Percentiles rank a stretch among this genome's conserved stretches.
phyloP scores from a whole-genome alignment of 139 green algal genomes.

The Haematococcus lacustris region DNA sequence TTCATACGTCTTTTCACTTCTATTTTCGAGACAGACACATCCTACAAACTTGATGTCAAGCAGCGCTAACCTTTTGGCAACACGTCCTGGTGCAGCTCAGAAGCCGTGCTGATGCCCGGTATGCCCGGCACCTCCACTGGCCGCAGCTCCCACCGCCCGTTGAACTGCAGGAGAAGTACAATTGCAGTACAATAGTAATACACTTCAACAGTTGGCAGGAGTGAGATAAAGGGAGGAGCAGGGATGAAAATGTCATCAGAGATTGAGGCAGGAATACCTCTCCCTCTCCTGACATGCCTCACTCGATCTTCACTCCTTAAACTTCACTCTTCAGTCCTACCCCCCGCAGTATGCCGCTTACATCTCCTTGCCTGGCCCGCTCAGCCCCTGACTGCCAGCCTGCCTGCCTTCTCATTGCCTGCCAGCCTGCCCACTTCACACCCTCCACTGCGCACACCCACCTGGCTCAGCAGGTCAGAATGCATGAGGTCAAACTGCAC shows the following conservation, averaged over 20 bases:
- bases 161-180: constrained; percentile 21
- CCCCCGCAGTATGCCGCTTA: background rate
- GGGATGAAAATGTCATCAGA: background rate
- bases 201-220: constrained; percentile 12
- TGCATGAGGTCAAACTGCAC: constrained; percentile 28
- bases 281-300: background rate
- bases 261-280: background rate
- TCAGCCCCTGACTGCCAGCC: background rate
- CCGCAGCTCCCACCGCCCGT: constrained; percentile 26
- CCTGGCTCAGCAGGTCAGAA: constrained; percentile 22
- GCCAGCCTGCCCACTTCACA: background rate
- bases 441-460: background rate
- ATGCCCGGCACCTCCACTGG: constrained; percentile 8
- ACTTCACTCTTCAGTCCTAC: background rate
- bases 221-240: background rate
- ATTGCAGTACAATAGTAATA: no score
- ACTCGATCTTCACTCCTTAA: background rate
- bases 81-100: constrained; percentile 32
- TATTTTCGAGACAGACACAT: background rate
- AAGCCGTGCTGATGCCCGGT: background rate
- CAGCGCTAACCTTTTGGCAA: constrained; percentile 28
- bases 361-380: background rate
- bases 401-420: background rate
- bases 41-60: background rate
- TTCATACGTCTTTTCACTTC: background rate